Conservation (phyloP, 352 stramenopile species). For the Phytophthora uliginosa region DNA sequence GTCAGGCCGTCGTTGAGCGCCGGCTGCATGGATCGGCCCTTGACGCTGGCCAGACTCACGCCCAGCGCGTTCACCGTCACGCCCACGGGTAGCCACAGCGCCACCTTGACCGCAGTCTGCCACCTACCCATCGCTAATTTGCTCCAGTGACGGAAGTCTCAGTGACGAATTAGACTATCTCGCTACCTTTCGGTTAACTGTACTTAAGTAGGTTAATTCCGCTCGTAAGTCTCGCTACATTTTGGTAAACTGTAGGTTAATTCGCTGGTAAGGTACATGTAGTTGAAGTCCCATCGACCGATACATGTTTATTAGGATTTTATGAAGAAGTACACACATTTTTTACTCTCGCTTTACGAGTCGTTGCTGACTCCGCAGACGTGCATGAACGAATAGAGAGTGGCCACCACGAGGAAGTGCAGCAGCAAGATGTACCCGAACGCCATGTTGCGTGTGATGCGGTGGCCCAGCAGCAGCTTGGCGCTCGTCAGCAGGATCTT, state of each 20-base stretch:
- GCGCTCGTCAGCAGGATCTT: slow-evolving; percentile 93
- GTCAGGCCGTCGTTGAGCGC: slow-evolving; percentile 78
- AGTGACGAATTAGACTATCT: slow-evolving; percentile 7
- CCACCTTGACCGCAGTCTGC: slow-evolving; percentile 67
- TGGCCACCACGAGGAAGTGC: slow-evolving; percentile 88
- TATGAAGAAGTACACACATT: background rate
- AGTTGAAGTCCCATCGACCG: background rate
- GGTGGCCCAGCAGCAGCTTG: slow-evolving; percentile 84
- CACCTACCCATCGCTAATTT: slow-evolving; percentile 55
- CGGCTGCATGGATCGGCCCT: slow-evolving; percentile 89
- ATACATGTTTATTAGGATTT: background rate
- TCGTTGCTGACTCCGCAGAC: slow-evolving; percentile 84
- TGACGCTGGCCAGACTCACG: slow-evolving; percentile 78
- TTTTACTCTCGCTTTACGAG: slow-evolving; percentile 27
- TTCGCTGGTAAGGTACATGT: background rate
- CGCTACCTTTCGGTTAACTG: background rate
- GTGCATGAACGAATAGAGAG: slow-evolving; percentile 91
- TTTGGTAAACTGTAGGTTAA: too few relatives aligned
- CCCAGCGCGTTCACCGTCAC: slow-evolving; percentile 80
- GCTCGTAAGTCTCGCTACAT: too few relatives aligned
- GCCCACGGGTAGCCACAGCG: slow-evolving; percentile 86
- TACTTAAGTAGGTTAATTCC: background rate
- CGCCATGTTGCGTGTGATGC: slow-evolving; percentile 85
- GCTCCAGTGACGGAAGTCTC: too few relatives aligned
- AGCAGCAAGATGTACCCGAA: slow-evolving; percentile 90